phyloP scores from a whole-genome alignment of 2,329 filamentous ascomycete species.

The Pestalotiopsis sp. region DNA sequence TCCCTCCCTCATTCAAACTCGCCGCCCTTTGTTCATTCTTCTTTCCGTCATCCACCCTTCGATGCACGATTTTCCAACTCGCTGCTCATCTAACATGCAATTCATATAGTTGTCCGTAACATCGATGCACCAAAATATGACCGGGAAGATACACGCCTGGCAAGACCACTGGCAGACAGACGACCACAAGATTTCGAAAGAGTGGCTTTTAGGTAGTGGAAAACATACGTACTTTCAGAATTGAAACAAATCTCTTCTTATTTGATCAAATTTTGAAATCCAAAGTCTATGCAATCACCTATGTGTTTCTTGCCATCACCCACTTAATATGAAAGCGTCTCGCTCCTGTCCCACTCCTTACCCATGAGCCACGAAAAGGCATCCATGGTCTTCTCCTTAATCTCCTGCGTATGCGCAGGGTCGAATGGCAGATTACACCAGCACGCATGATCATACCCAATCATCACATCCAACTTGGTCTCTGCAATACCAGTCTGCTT shows the following conservation, averaged over 20 bases:
- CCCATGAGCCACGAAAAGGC: background rate
- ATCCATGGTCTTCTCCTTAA: background rate
- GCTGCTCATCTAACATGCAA: no score
- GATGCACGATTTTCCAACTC: background rate
- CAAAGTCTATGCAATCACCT: background rate
- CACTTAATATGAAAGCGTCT: background rate
- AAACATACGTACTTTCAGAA: background rate
- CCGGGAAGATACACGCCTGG: background rate
- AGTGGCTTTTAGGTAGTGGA: background rate
- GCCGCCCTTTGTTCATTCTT: no score
- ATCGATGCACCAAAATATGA: slow-evolving; percentile 10
- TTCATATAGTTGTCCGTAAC: background rate
- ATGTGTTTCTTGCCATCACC: background rate
- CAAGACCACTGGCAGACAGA: background rate
- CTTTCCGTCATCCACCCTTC: no score
- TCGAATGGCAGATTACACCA: background rate
- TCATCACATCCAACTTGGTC: background rate
- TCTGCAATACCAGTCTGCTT: background rate
- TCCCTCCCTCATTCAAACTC: background rate
- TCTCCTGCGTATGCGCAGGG: background rate
- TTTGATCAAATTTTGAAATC: background rate
- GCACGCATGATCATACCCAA: background rate
- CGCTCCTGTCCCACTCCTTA: background rate
- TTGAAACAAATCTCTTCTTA: background rate
- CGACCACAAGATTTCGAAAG: background rate